Evolutionary conservation across 257 asterid species (phyloP).

Genomic region (Apocynum venetum): DNA sequence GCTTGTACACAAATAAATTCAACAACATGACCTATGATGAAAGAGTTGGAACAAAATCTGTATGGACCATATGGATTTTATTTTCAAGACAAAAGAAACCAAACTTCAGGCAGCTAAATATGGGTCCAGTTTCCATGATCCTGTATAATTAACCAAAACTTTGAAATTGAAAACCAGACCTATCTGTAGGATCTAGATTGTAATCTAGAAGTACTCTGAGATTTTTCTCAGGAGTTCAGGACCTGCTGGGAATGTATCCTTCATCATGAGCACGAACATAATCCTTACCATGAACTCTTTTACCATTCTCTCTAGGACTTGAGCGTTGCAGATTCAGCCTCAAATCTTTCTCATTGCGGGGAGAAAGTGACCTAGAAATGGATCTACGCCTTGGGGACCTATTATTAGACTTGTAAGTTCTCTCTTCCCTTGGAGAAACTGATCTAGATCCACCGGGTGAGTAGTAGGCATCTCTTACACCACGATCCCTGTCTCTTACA

Average conservation of each 20-base stretch:
- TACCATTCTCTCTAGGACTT: slow-evolving; percentile 46
- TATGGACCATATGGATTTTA: background rate
- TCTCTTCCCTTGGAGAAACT: slow-evolving; percentile 56
- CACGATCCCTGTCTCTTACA: slow-evolving; percentile 40
- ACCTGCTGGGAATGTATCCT: slow-evolving; percentile 34
- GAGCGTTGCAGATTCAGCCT: slow-evolving; percentile 30
- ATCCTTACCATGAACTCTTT: slow-evolving; percentile 22
- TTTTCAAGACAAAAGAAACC: background rate
- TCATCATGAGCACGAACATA: slow-evolving; percentile 26
- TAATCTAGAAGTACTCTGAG: slow-evolving; percentile 44
- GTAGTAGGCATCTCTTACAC: slow-evolving; percentile 35
- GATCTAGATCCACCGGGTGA: slow-evolving; percentile 58
- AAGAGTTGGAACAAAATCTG: background rate
- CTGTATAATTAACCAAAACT: background rate
- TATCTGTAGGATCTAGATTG: slow-evolving; percentile 56
- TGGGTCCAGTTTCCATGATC: background rate
- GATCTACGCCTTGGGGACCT: slow-evolving; percentile 42
- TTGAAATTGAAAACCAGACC: background rate
- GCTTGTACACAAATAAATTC: background rate
- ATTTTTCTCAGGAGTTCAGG: slow-evolving; percentile 45
- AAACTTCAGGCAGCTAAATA: background rate
- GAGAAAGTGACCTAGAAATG: slow-evolving; percentile 31
- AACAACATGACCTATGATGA: background rate
- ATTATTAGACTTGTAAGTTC: slow-evolving; percentile 29
- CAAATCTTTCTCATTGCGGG: slow-evolving; percentile 30